Conservation (phyloP, 306 rosid genomes). For the Pyrus pyrifolia region DNA sequence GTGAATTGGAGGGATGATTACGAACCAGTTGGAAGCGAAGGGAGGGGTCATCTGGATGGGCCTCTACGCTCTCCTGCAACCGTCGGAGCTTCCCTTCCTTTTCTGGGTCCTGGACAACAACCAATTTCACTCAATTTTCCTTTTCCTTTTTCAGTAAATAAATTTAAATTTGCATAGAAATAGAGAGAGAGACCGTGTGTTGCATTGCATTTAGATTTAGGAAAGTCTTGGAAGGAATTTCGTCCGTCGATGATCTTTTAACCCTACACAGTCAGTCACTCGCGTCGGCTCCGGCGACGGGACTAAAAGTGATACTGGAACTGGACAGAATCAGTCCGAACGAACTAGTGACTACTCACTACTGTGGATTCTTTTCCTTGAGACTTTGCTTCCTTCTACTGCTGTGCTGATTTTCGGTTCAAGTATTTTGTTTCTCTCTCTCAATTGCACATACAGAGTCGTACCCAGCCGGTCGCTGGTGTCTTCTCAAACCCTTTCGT, state of each 20-base stretch:
- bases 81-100: slow-evolving; percentile 19
- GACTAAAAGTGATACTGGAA: too few species aligned
- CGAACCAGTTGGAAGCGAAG: slow-evolving; percentile 44
- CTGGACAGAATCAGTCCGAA: too few species aligned
- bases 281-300: background rate
- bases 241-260: background rate
- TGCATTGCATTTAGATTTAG: background rate
- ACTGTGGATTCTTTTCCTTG: too few species aligned
- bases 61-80: slow-evolving; percentile 30
- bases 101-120: slow-evolving; percentile 15
- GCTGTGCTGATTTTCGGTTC: too few species aligned
- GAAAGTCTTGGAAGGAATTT: background rate
- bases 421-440: too few species aligned
- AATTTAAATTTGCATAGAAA: background rate
- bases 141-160: background rate
- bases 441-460: too few species aligned
- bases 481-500: too few species aligned
- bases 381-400: too few species aligned
- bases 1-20: too few species aligned
- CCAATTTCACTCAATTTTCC: background rate
- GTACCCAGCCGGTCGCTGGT: too few species aligned
- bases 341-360: too few species aligned
- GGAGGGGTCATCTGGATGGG: slow-evolving; percentile 40
- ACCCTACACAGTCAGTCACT: background rate
- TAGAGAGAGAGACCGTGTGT: background rate